Conservation (phyloP, 805 yeast genomes). For the Yarrowia alimentaria region DNA sequence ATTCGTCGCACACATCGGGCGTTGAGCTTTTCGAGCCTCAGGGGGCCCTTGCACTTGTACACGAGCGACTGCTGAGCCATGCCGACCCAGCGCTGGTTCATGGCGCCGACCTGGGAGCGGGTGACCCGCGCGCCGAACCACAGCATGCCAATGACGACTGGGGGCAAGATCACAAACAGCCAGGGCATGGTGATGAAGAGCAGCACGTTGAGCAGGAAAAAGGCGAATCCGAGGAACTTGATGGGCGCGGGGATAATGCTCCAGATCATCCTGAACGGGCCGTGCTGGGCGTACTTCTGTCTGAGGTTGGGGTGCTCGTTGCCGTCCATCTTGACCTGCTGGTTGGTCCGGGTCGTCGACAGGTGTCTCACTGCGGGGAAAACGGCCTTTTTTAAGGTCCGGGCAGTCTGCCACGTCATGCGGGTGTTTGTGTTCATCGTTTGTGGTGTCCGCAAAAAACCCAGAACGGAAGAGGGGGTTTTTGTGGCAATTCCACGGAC, state of each 20-base stretch:
- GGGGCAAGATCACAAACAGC: constrained; percentile 15
- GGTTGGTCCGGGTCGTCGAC: neutral
- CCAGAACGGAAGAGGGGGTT: too few relatives aligned
- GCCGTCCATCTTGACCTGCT: constrained; percentile 9
- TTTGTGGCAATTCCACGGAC: too few relatives aligned
- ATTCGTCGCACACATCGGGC: constrained; percentile 6
- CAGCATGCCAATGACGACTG: neutral
- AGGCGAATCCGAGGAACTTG: constrained; percentile 6
- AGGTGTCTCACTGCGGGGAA: constrained; percentile 4
- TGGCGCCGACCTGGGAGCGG: constrained; percentile 12
- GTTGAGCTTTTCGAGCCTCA: constrained; percentile 13
- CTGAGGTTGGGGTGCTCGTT: constrained; percentile 13
- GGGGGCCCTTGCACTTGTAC: constrained; percentile 15
- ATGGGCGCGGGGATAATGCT: constrained; percentile 1
- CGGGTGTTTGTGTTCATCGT: too few relatives aligned
- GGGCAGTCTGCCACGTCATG: too few relatives aligned
- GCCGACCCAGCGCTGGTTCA: constrained; percentile 25
- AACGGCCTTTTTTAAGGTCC: too few relatives aligned
- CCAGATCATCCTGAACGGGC: constrained; percentile 15
- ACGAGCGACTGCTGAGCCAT: constrained; percentile 16
- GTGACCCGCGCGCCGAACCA: constrained; percentile 22
- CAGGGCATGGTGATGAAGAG: constrained; percentile 22
- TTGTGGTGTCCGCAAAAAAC: too few relatives aligned
- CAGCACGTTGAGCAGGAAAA: constrained; percentile 3
- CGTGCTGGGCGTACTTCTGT: constrained; percentile 13